phyloP scores from a whole-genome alignment of 108 stramenopile genomes.

The Fistulifera pelliculosa region DNA sequence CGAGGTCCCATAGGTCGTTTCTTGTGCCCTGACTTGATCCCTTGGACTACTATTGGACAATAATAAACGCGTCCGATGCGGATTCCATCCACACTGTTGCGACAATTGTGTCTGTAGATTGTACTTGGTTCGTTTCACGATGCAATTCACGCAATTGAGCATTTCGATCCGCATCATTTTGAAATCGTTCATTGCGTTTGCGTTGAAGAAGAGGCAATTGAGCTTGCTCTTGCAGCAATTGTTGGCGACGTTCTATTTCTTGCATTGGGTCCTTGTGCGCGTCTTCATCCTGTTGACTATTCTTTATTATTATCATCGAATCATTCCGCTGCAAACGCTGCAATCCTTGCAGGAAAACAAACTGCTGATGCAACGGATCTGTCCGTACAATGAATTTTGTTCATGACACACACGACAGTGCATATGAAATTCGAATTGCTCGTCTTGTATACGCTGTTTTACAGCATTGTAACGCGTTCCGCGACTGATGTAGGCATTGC shows the following conservation, averaged over 20 bases:
- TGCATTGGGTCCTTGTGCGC: conserved; percentile 19
- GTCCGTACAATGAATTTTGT: conserved; percentile 65
- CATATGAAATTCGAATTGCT: conserved; percentile 64
- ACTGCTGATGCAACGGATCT: conserved; percentile 62
- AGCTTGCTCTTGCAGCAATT: neutral
- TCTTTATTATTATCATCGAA: conserved; percentile 22
- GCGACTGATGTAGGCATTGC: conserved; percentile 57
- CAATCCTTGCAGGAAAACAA: conserved; percentile 53
- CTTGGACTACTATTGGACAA: conserved; percentile 21
- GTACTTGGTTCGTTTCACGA: conserved; percentile 46
- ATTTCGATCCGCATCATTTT: conserved; percentile 55
- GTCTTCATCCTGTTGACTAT: conserved; percentile 13
- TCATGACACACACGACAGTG: conserved; percentile 78
- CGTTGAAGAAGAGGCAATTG: conserved; percentile 29
- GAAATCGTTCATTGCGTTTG: conserved; percentile 24
- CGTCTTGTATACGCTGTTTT: conserved; percentile 59
- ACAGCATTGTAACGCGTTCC: conserved; percentile 94
- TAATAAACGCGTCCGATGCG: conserved; percentile 30
- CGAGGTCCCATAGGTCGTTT: conserved; percentile 14
- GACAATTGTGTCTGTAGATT: conserved; percentile 32
- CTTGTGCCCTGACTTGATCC: conserved; percentile 7
- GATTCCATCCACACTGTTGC: conserved; percentile 46
- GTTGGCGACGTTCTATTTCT: neutral
- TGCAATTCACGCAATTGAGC: conserved; percentile 45
- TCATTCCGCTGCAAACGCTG: conserved; percentile 40